Percentiles rank a stretch among this genome's conserved stretches.
These are phyloP conservation scores for Aspergillus fijiensis DNA, from an alignment of 2,329 filamentous ascomycete genomes.

Conservation along the genomic window DNA sequence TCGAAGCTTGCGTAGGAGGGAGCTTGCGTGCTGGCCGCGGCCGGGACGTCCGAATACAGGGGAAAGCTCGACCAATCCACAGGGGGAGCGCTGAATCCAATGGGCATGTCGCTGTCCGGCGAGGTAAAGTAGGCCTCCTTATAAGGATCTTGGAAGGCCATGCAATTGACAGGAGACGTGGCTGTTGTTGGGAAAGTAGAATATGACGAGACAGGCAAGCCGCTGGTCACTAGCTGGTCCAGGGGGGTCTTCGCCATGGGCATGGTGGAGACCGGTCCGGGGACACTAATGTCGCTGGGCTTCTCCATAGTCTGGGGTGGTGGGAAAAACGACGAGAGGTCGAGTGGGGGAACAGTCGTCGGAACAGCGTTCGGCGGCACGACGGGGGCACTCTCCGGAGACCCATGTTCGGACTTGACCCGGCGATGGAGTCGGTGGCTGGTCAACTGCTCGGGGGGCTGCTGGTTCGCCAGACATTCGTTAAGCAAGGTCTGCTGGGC, in stretches of 20 bases:
- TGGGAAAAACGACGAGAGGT: conserved; percentile 34
- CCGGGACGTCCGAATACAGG: conserved; percentile 38
- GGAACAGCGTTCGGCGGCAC: conserved; percentile 27
- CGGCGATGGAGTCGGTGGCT: conserved; percentile 36
- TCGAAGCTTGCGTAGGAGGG: conserved; percentile 50
- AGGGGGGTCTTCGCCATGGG: conserved; percentile 32
- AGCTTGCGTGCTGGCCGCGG: conserved; percentile 44
- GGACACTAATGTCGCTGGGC: conserved; percentile 16
- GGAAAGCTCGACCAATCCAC: conserved; percentile 53
- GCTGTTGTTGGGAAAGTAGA: conserved; percentile 36
- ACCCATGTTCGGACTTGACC: conserved; percentile 49
- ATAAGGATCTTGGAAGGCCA: conserved; percentile 40
- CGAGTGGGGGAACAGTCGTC: conserved; percentile 27
- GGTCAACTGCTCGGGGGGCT: conserved; percentile 31
- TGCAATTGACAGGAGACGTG: conserved; percentile 33
- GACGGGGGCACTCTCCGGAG: conserved; percentile 41
- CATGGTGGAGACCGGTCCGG: conserved; percentile 25
- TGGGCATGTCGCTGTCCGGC: conserved; percentile 43
- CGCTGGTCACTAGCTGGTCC: conserved; percentile 35
- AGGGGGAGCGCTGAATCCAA: conserved; percentile 41
- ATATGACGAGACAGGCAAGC: conserved; percentile 40
- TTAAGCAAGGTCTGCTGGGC: conserved; percentile 33
- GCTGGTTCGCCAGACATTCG: conserved; percentile 27
- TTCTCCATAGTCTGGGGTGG: conserved; percentile 27
- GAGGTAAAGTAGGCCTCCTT: conserved; percentile 45